A percentile compares a stretch with the other conserved stretches of the same genome.
Conservation (phyloP, 2,329 filamentous ascomycete genomes). For the Penicillium fuscoglaucum region DNA sequence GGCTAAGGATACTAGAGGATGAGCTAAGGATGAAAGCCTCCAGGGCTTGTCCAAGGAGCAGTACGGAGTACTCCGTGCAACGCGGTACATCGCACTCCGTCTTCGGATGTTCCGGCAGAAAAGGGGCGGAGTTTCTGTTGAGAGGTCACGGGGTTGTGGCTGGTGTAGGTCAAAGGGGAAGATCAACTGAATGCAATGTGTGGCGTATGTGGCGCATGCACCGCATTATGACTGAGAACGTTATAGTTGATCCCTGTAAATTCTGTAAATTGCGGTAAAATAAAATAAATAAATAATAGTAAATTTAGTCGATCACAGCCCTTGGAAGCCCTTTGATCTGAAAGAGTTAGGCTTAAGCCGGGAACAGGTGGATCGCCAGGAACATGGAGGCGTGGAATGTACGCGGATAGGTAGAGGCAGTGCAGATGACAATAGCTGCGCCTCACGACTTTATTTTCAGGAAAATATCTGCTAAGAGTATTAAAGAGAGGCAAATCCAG, state of each 20-base stretch:
- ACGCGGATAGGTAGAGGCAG: conserved; percentile 3
- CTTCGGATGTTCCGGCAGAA: neutral
- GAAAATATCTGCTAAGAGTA: neutral
- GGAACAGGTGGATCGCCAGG: conserved; percentile 15
- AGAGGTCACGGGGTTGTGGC: conserved; percentile 9
- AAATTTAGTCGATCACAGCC: neutral
- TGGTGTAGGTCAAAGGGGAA: neutral
- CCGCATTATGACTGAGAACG: neutral
- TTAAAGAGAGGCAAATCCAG: conserved; percentile 3
- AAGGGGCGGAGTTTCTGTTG: conserved; percentile 9
- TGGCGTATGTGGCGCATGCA: conserved; percentile 11
- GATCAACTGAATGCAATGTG: neutral
- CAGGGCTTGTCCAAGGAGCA: neutral
- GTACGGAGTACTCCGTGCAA: neutral
- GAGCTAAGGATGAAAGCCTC: neutral
- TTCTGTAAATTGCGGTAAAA: neutral
- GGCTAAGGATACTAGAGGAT: neutral
- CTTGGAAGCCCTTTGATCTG: neutral
- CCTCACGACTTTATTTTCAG: neutral
- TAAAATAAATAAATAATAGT: neutral
- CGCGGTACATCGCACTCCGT: neutral
- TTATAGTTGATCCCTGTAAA: neutral
- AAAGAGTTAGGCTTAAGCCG: conserved; percentile 1
- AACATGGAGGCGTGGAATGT: conserved; percentile 10
- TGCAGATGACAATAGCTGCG: conserved; percentile 10